These are phyloP conservation scores for Solanum sitiens DNA, from an alignment of 257 asterid genomes.

Conservation along the genomic window DNA sequence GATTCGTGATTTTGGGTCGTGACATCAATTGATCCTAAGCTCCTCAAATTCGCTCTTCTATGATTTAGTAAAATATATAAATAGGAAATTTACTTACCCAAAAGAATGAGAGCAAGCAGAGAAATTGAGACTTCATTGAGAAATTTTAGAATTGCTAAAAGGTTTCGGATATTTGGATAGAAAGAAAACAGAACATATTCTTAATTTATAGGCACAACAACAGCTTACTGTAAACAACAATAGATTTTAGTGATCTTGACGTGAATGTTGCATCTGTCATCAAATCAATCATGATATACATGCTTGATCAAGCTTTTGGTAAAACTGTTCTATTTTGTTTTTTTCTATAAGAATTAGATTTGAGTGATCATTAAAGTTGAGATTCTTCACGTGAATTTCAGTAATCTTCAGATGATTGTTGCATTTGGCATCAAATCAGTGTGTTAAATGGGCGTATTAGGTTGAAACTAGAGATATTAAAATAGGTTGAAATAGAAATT, in stretches of 20 bases:
- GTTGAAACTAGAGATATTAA: too few relatives aligned
- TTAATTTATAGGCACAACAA: background rate
- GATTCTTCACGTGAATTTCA: too few relatives aligned
- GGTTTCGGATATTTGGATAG: background rate
- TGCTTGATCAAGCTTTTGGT: too few relatives aligned
- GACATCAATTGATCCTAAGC: background rate
- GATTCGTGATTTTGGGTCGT: too few relatives aligned
- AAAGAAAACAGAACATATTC: background rate
- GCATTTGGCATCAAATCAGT: background rate
- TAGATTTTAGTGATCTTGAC: background rate
- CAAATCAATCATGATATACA: background rate
- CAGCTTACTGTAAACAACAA: background rate
- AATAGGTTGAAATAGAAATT: too few relatives aligned
- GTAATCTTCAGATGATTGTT: background rate
- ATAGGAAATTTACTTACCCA: background rate
- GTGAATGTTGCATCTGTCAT: background rate
- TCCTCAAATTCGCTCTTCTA: background rate
- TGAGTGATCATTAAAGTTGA: too few relatives aligned
- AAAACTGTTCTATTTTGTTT: too few relatives aligned
- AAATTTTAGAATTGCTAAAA: background rate
- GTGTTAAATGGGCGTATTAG: accelerated
- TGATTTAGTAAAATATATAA: background rate
- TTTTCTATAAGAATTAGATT: too few relatives aligned
- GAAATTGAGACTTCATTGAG: background rate
- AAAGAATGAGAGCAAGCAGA: background rate